Percentiles rank a stretch among this genome's conserved stretches.
These are phyloP conservation scores for Scheffersomyces amazonensis DNA, from an alignment of 805 yeast species.

Conservation along the genomic window DNA sequence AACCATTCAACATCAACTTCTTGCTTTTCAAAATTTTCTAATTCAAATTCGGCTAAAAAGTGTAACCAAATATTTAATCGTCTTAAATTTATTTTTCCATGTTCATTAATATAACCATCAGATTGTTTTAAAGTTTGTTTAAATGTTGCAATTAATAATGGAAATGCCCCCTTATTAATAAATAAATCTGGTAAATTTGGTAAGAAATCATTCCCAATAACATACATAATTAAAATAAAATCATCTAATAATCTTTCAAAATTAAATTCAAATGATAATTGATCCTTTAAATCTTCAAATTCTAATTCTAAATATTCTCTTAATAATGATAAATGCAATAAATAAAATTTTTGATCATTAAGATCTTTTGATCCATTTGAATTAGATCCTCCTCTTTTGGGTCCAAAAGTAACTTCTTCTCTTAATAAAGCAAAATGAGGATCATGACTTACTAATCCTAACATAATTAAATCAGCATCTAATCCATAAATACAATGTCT, in stretches of 20 bases:
- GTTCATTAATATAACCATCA: constrained; percentile 83
- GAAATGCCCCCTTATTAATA: constrained; percentile 94
- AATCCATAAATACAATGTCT: constrained; percentile 94
- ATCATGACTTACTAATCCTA: constrained; percentile 87
- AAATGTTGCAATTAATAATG: constrained; percentile 84
- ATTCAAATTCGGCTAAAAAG: constrained; percentile 73
- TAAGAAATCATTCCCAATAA: constrained; percentile 96
- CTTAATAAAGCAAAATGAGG: constrained; percentile 94
- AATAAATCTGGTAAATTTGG: constrained; percentile 95
- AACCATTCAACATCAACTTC: constrained; percentile 91
- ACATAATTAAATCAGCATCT: constrained; percentile 94
- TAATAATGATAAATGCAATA: constrained; percentile 81
- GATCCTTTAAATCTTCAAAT: constrained; percentile 65
- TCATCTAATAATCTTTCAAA: constrained; percentile 92
- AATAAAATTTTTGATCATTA: constrained; percentile 74
- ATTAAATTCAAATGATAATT: constrained; percentile 64
- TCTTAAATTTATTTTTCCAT: constrained; percentile 74
- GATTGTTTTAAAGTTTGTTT: constrained; percentile 69
- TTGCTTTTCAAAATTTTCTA: constrained; percentile 79
- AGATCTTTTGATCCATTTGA: constrained; percentile 43
- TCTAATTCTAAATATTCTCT: constrained; percentile 91
- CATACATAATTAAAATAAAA: constrained; percentile 85
- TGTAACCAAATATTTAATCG: constrained; percentile 76
- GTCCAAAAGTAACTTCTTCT: constrained; percentile 93
- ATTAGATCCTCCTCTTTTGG: constrained; percentile 28